Base-by-base conservation (phyloP, 768 basidiomycete genomes). In the Rhizopogon roseolus region DNA sequence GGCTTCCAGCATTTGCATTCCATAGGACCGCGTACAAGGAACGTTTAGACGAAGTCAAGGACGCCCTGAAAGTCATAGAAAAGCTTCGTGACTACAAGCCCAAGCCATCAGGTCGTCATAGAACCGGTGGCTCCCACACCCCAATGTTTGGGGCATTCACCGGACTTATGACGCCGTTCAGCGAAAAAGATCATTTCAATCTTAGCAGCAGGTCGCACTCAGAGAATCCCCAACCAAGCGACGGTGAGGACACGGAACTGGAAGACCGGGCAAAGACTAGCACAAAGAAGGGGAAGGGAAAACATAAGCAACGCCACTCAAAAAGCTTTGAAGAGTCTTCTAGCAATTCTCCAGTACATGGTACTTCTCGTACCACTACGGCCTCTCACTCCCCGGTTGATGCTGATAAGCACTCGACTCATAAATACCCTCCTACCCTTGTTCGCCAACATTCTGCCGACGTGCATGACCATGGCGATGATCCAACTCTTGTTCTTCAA, bases 1-100 rank as follows among this genome's bases (percentile, higher is more conserved):
- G 13, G 17, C 16, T 16, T 17, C 19, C 43, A 78, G 88, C 89
- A 0, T 86, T 88, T 60, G 76, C 79, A 17, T 92, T 92, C 68
- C 88, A 91, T 64, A 80, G 76, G n/a, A 84, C 80, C 3, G 90
- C 90, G 9, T 92, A 82, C 65, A 77, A 76, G 59, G 89, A 91
- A 34, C 86, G 89, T 46, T 70, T 90, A 5, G 76, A 81, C 9
- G 69, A 73, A n/a, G 77, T 90, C 6, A 69, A 73, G 53, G 67
- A 73, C 39, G 73, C 82, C 1, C 74, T 90, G 4, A 64, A 64
- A 3, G 81, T 81, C 40, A 78, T 91, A 50, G 89, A 91, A 65
- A 76, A 76, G 57, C 77, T 91, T 16, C 82, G 86, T 29, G 68
- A 78, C 46, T 86, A 86, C 64, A 80, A 79, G 16, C 88, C 88